These are phyloP conservation scores for Basidioascus undulatus DNA, from an alignment of 768 basidiomycete genomes.

Conservation along the genomic window DNA sequence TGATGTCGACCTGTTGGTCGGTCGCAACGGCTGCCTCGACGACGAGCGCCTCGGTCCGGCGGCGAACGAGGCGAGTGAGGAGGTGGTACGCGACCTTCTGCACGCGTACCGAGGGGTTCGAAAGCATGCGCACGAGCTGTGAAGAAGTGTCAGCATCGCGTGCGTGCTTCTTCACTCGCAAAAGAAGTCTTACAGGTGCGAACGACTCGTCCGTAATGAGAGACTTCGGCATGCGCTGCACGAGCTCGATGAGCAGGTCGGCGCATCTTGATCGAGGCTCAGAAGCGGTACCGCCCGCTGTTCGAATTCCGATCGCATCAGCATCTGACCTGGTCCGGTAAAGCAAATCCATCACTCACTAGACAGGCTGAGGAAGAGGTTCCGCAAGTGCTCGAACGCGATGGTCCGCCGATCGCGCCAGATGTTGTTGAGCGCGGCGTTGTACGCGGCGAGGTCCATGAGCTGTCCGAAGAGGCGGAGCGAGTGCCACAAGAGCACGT, in stretches of 20 bases:
- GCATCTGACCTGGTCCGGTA: not conserved
- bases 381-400: constrained; percentile 34
- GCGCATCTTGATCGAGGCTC: constrained; percentile 39
- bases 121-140: constrained; percentile 59
- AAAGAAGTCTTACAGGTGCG: constrained; percentile 26
- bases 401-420: constrained; percentile 37
- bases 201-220: constrained; percentile 41
- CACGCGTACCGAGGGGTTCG: constrained; percentile 35
- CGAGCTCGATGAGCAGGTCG: constrained; percentile 42
- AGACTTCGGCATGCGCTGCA: constrained; percentile 38
- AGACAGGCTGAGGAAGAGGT: constrained; percentile 31
- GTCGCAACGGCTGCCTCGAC: constrained; percentile 65
- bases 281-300: constrained; percentile 19
- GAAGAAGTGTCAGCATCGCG: not conserved
- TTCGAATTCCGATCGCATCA: not conserved
- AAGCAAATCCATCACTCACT: constrained; percentile 21
- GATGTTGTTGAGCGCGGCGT: constrained; percentile 40
- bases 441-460: constrained; percentile 43
- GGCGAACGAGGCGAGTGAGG: constrained; percentile 40
- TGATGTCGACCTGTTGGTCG: constrained; percentile 27
- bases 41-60: constrained; percentile 57
- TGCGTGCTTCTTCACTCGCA: not conserved
- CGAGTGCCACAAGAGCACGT: constrained; percentile 43
- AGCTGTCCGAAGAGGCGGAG: constrained; percentile 40
- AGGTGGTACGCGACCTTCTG: constrained; percentile 59